Evolutionary conservation across 1,284 basidiomycete genomes (phyloP).

Genomic region (Leccinum fuscescens): DNA sequence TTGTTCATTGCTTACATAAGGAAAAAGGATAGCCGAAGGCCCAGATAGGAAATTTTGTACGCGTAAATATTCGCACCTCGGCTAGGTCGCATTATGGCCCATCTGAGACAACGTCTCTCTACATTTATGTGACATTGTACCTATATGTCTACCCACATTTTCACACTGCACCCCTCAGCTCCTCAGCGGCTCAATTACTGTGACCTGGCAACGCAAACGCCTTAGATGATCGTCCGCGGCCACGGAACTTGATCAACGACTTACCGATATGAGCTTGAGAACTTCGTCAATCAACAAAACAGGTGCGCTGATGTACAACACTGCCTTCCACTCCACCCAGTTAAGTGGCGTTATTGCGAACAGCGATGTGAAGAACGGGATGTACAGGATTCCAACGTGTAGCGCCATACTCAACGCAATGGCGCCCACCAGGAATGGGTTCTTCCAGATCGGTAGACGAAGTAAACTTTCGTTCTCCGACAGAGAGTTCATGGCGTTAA

Average conservation of each 20-base stretch:
- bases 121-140: not conserved
- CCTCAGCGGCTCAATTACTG: slow-evolving; percentile 36
- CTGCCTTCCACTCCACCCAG: slow-evolving; percentile 94
- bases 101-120: not conserved
- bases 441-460: slow-evolving; percentile 88
- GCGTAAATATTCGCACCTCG: not conserved
- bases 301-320: slow-evolving; percentile 84
- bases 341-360: slow-evolving; percentile 93
- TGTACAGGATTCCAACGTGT: slow-evolving; percentile 93
- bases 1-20: slow-evolving; percentile 11
- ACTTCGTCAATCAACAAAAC: slow-evolving; percentile 91
- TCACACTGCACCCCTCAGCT: slow-evolving; percentile 8
- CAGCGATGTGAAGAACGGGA: slow-evolving; percentile 88
- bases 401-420: slow-evolving; percentile 88
- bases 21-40: not conserved
- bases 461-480: slow-evolving; percentile 97
- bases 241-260: slow-evolving; percentile 21
- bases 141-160: not conserved
- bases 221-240: slow-evolving; percentile 3
- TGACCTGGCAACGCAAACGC: slow-evolving; percentile 28
- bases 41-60: not conserved
- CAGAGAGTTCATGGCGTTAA: slow-evolving; percentile 98
- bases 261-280: slow-evolving; percentile 81
- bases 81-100: not conserved
- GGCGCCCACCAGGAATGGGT: slow-evolving; percentile 86